Percentiles rank a stretch among this genome's conserved stretches.
phyloP scores from a whole-genome alignment of 768 basidiomycete genomes.

The Amanita molliuscula region DNA sequence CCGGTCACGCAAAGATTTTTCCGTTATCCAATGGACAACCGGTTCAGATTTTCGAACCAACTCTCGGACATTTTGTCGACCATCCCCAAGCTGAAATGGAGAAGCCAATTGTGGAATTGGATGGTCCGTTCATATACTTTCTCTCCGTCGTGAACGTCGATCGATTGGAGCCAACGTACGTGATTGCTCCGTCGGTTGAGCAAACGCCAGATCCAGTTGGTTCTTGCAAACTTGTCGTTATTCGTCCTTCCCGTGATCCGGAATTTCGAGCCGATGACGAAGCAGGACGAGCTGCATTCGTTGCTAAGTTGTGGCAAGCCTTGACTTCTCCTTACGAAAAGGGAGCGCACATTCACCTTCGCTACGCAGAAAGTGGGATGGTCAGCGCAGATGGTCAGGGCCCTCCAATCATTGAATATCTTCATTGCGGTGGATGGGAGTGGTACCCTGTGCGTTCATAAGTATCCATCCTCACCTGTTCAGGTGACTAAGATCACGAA shows the following conservation, averaged over 20 bases:
- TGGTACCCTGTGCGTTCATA: conserved; percentile 67
- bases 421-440: conserved; percentile 72
- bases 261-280: conserved; percentile 28
- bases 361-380: conserved; percentile 38
- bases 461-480: neutral
- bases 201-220: conserved; percentile 30
- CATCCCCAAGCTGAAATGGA: conserved; percentile 23
- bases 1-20: conserved; percentile 45
- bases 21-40: conserved; percentile 27
- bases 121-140: conserved; percentile 84
- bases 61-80: conserved; percentile 32
- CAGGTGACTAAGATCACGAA: conserved; percentile 4
- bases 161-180: conserved; percentile 75
- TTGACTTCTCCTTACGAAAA: conserved; percentile 66
- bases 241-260: conserved; percentile 64
- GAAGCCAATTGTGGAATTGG: conserved; percentile 32
- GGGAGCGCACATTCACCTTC: conserved; percentile 58
- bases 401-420: conserved; percentile 60
- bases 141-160: conserved; percentile 75
- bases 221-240: conserved; percentile 63
- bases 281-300: conserved; percentile 38
- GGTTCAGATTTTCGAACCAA: conserved; percentile 56
- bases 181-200: conserved; percentile 57
- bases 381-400: conserved; percentile 33
- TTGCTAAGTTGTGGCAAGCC: conserved; percentile 39